These are phyloP conservation scores for Cladosporium sphaerospermum DNA, from an alignment of 2,329 filamentous ascomycete species.

Conservation along the genomic window DNA sequence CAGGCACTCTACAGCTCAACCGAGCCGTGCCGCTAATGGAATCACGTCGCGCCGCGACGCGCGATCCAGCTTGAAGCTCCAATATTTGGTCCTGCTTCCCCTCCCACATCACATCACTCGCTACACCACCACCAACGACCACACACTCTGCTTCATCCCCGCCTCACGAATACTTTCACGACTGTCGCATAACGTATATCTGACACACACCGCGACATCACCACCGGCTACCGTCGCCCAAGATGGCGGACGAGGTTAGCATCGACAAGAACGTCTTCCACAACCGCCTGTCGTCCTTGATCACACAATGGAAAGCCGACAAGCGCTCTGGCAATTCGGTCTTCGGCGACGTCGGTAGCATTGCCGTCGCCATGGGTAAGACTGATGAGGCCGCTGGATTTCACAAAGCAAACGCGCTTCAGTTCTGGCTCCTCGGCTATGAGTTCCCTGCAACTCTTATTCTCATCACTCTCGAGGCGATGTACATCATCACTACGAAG, in stretches of 20 bases:
- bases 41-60: background rate
- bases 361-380: slow-evolving; percentile 90
- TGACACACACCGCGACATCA: slow-evolving; percentile 3
- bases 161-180: background rate
- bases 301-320: slow-evolving; percentile 92
- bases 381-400: slow-evolving; percentile 81
- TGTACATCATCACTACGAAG: slow-evolving; percentile 90
- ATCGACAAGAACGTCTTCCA: slow-evolving; percentile 94
- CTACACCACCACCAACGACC: background rate
- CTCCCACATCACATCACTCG: background rate
- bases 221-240: slow-evolving; percentile 6
- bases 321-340: slow-evolving; percentile 78
- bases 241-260: slow-evolving; percentile 75
- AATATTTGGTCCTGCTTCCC: background rate
- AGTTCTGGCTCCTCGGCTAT: slow-evolving; percentile 98
- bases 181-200: background rate
- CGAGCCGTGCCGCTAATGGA: too few species aligned
- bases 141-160: background rate
- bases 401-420: slow-evolving; percentile 93
- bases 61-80: background rate
- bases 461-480: slow-evolving; percentile 77
- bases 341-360: slow-evolving; percentile 80
- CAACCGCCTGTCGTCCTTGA: slow-evolving; percentile 80
- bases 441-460: slow-evolving; percentile 96
- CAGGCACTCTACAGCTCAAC: background rate